A percentile compares a stretch with the other conserved stretches of the same genome.
Conservation (phyloP, 2,329 filamentous ascomycete species). For the Neofusicoccum parvum region DNA sequence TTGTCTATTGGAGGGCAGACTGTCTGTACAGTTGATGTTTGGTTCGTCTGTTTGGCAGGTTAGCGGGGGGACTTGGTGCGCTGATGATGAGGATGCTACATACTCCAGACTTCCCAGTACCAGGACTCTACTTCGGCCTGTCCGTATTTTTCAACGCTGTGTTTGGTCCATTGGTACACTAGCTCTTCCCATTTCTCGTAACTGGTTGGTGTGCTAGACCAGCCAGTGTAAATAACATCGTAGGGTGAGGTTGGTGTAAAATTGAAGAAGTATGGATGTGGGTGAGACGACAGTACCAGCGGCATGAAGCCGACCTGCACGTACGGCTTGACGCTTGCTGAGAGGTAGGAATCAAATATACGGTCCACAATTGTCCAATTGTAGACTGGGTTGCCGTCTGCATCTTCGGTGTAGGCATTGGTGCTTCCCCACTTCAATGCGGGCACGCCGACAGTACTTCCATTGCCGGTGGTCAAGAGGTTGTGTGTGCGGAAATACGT, state of each 20-base stretch:
- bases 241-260: conserved; percentile 14
- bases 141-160: conserved; percentile 4
- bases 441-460: neutral
- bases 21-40: neutral
- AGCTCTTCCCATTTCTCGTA: conserved; percentile 17
- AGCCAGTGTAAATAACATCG: conserved; percentile 17
- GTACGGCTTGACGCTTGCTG: conserved; percentile 7
- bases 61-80: neutral
- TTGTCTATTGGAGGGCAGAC: too few relatives aligned
- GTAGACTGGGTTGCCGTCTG: conserved; percentile 5
- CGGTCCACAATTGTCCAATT: conserved; percentile 19
- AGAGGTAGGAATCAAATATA: conserved; percentile 14
- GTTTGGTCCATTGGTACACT: conserved; percentile 16
- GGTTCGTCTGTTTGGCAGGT: neutral
- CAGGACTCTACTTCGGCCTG: conserved; percentile 5
- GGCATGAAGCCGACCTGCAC: conserved; percentile 18
- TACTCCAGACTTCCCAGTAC: conserved; percentile 21
- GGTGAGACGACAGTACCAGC: neutral
- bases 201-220: conserved; percentile 10
- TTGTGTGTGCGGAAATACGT: conserved; percentile 19
- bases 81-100: neutral
- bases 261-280: conserved; percentile 16
- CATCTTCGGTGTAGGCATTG: neutral
- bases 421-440: conserved; percentile 19
- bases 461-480: conserved; percentile 5